phyloP scores from a whole-genome alignment of 768 basidiomycete species.

The Holtermanniella nyarrowii region DNA sequence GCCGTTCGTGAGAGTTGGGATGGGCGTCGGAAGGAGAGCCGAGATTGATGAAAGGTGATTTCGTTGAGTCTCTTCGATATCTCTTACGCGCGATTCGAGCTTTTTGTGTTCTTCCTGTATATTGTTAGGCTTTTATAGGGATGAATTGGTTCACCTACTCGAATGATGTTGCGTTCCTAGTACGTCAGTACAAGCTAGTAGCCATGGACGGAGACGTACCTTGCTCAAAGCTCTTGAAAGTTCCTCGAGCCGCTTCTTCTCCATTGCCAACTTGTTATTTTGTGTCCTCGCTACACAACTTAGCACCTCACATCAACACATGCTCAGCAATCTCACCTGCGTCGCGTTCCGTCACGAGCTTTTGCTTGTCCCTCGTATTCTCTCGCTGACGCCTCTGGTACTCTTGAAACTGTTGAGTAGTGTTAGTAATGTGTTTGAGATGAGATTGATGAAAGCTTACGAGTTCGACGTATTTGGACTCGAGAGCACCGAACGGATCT shows the following conservation, averaged over 20 bases:
- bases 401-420: conserved; percentile 62
- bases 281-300: conserved; percentile 61
- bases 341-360: conserved; percentile 81
- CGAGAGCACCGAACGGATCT: conserved; percentile 47
- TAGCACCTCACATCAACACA: conserved; percentile 16
- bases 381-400: conserved; percentile 76
- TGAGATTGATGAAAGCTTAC: conserved; percentile 44
- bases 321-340: conserved; percentile 48
- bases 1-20: background rate
- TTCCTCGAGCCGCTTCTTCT: conserved; percentile 81
- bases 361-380: conserved; percentile 85
- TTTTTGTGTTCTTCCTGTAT: conserved; percentile 69
- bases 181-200: too few relatives aligned
- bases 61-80: conserved; percentile 43
- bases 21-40: conserved; percentile 45
- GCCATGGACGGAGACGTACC: conserved; percentile 42
- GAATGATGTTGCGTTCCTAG: background rate
- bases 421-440: background rate
- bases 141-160: background rate
- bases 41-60: conserved; percentile 71
- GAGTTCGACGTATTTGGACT: conserved; percentile 78
- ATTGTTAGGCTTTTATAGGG: background rate
- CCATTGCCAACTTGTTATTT: conserved; percentile 76
- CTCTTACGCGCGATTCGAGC: conserved; percentile 50
- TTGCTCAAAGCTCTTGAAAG: conserved; percentile 81